Conservation (phyloP, 768 basidiomycete species). For the Piloderma croceum region DNA sequence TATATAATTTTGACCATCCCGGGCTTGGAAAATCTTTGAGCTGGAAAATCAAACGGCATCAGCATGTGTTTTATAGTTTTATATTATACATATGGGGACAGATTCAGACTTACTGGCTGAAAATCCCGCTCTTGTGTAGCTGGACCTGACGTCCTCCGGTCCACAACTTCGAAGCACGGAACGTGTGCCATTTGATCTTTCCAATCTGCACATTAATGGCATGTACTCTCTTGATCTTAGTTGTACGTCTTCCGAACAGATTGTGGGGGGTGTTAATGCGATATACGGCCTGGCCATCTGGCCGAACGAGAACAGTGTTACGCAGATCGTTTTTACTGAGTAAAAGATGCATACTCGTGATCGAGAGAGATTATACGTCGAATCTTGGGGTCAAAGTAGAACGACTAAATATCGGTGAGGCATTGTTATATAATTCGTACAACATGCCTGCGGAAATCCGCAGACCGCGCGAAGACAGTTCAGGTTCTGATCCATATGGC, state of each 20-base stretch:
- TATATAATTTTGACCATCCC: conserved; percentile 9
- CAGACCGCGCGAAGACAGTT: too few relatives aligned
- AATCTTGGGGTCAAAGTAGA: too few relatives aligned
- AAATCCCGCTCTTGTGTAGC: background rate
- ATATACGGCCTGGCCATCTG: background rate
- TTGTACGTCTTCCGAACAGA: background rate
- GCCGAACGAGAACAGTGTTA: background rate
- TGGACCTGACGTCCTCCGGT: background rate
- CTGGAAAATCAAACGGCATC: background rate
- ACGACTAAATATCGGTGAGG: too few relatives aligned
- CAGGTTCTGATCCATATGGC: too few relatives aligned
- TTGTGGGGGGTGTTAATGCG: background rate
- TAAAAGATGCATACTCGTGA: background rate
- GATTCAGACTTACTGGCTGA: background rate
- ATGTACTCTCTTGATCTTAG: background rate
- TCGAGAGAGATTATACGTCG: too few relatives aligned
- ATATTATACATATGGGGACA: background rate
- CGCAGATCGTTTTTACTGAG: background rate
- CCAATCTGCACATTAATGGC: background rate
- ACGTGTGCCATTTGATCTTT: background rate
- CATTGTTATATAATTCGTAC: too few relatives aligned
- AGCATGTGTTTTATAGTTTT: background rate
- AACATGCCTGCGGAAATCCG: too few relatives aligned
- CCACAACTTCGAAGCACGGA: background rate
- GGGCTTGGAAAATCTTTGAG: conserved; percentile 7